These are phyloP conservation scores for Cladosporium oxysporum DNA, from an alignment of 2,329 filamentous ascomycete species.

Conservation along the genomic window DNA sequence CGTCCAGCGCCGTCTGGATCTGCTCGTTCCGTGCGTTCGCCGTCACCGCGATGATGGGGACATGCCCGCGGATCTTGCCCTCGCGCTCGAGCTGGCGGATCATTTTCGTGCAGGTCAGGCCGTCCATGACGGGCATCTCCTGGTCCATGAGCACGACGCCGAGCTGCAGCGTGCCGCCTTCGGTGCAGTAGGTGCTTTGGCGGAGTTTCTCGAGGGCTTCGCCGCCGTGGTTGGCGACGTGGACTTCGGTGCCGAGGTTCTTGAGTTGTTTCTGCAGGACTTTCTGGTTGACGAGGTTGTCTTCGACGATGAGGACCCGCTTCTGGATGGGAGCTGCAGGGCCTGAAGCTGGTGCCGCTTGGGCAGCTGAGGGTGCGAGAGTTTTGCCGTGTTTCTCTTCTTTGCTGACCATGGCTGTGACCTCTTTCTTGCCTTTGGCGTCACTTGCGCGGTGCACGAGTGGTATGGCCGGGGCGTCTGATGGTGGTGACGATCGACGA, in stretches of 20 bases:
- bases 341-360: neutral
- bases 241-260: conserved; percentile 49
- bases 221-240: conserved; percentile 53
- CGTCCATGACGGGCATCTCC: conserved; percentile 75
- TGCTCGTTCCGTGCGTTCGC: conserved; percentile 77
- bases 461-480: conserved; percentile 27
- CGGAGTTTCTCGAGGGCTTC: conserved; percentile 50
- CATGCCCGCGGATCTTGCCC: conserved; percentile 62
- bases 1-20: conserved; percentile 67
- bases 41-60: conserved; percentile 82
- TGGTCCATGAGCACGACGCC: conserved; percentile 73
- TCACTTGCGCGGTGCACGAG: conserved; percentile 9
- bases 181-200: conserved; percentile 38
- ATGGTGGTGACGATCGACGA: conserved; percentile 53
- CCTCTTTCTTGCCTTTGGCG: conserved; percentile 9
- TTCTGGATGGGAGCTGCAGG: conserved; percentile 23
- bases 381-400: conserved; percentile 1
- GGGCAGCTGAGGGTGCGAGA: neutral
- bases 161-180: conserved; percentile 32
- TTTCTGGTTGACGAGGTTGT: conserved; percentile 51
- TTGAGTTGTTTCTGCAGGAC: conserved; percentile 53
- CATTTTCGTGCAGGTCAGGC: conserved; percentile 68
- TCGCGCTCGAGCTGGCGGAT: conserved; percentile 69
- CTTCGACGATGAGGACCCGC: conserved; percentile 45
- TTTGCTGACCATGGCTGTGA: neutral